Conservation (phyloP, 2,329 filamentous ascomycete genomes). For the Penicillium occitanis region DNA sequence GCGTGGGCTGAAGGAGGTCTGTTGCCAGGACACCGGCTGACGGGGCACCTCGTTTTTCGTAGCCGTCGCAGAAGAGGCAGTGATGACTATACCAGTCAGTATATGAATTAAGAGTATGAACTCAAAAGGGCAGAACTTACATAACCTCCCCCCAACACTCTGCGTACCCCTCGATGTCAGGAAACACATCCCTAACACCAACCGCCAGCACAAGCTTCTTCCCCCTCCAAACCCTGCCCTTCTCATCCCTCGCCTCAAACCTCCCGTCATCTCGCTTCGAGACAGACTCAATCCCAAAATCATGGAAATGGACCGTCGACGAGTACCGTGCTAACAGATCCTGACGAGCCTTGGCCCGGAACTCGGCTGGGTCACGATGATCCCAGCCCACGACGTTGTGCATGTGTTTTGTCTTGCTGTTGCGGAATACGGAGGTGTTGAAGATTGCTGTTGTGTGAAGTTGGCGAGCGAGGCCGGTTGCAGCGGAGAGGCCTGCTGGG, state of each 20-base stretch:
- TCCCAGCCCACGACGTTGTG: slow-evolving; percentile 46
- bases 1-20: slow-evolving; percentile 26
- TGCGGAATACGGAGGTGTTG: slow-evolving; percentile 46
- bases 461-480: slow-evolving; percentile 41
- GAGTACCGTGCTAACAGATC: slow-evolving; percentile 14
- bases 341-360: slow-evolving; percentile 17
- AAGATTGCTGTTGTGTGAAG: slow-evolving; percentile 46
- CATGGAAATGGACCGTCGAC: slow-evolving; percentile 22
- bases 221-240: slow-evolving; percentile 48
- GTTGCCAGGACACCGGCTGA: slow-evolving; percentile 51
- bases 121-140: neutral
- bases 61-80: slow-evolving; percentile 62
- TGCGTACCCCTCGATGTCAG: slow-evolving; percentile 53
- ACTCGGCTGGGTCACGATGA: slow-evolving; percentile 33
- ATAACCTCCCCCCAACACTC: slow-evolving; percentile 54
- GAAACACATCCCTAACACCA: slow-evolving; percentile 54
- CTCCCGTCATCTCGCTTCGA: slow-evolving; percentile 21
- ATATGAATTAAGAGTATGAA: no score
- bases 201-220: slow-evolving; percentile 57
- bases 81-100: slow-evolving; percentile 48
- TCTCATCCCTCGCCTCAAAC: slow-evolving; percentile 44
- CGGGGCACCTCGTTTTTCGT: slow-evolving; percentile 53
- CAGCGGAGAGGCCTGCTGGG: slow-evolving; percentile 48
- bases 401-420: slow-evolving; percentile 46
- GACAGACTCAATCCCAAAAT: slow-evolving; percentile 9